These are phyloP conservation scores for Pyracantha coccinea DNA, from an alignment of 331 rosid species.

Conservation along the genomic window DNA sequence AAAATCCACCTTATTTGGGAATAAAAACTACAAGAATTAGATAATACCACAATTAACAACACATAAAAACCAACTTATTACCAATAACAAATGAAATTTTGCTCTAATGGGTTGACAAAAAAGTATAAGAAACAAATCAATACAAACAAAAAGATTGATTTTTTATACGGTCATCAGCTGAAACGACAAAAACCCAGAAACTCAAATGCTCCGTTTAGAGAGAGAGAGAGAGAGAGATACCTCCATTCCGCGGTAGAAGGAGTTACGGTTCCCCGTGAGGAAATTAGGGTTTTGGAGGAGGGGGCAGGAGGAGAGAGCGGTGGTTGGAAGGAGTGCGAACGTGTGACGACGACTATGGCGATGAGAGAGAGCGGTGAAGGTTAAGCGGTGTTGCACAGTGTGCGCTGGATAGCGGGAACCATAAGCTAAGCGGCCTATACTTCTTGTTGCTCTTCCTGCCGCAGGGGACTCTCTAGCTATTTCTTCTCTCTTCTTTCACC, in stretches of 20 bases:
- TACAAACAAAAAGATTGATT: neutral
- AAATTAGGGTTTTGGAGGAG: slow-evolving; percentile 37
- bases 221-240: slow-evolving; percentile 27
- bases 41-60: neutral
- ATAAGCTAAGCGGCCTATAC: slow-evolving; percentile 9
- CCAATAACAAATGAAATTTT: neutral
- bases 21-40: neutral
- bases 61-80: neutral
- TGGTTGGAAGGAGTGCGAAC: neutral
- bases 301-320: slow-evolving; percentile 19
- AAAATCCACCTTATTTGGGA: neutral
- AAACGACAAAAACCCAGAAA: neutral
- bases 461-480: neutral
- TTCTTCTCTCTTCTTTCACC: neutral
- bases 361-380: slow-evolving; percentile 10
- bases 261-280: slow-evolving; percentile 36
- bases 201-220: neutral
- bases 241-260: slow-evolving; percentile 56
- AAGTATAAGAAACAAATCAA: neutral
- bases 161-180: neutral
- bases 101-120: neutral
- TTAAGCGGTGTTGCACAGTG: slow-evolving; percentile 11
- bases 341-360: neutral
- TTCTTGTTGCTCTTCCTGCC: neutral
- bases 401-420: slow-evolving; percentile 23